Conservation (phyloP, 495 filamentous ascomycete genomes). For the Aspergillus nidulans region DNA sequence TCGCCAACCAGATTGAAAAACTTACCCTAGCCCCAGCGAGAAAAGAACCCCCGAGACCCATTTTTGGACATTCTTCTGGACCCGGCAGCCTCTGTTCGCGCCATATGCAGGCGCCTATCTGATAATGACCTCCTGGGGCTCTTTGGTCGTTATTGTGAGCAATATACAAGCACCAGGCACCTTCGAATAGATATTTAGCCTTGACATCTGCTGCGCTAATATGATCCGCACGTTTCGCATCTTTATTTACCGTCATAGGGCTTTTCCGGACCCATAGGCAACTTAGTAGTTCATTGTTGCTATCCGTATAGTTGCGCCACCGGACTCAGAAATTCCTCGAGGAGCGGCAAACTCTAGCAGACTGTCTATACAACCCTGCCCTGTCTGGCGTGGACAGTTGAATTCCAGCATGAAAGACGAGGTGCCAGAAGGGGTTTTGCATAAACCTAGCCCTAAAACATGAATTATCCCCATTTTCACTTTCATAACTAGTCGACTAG, state of each 20-base stretch:
- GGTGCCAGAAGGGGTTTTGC: background rate
- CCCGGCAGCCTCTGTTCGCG: background rate
- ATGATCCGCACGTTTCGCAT: slow-evolving; percentile 1
- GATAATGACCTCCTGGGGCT: background rate
- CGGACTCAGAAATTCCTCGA: background rate
- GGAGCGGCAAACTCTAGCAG: background rate
- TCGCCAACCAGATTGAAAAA: slow-evolving; percentile 3
- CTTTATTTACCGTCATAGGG: background rate
- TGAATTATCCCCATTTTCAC: background rate
- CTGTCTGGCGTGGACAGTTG: slow-evolving; percentile 2
- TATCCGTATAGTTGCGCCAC: background rate
- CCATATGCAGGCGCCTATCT: slow-evolving; percentile 2
- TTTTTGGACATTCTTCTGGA: slow-evolving; percentile 4
- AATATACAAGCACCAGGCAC: background rate
- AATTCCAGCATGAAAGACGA: background rate
- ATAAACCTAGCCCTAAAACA: background rate
- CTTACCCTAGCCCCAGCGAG: slow-evolving; percentile 4
- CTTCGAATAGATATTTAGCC: background rate
- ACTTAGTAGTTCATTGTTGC: background rate
- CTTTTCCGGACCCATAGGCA: background rate
- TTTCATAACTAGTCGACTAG: slow-evolving; percentile 13
- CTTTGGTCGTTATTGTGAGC: background rate
- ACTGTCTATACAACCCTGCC: slow-evolving; percentile 3
- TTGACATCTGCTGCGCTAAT: slow-evolving; percentile 1
- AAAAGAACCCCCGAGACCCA: slow-evolving; percentile 5